Percentiles rank a stretch among this genome's conserved stretches.
These are phyloP conservation scores for Entamoeba invadens DNA, from an alignment of 208 protist genomes.

Conservation along the genomic window DNA sequence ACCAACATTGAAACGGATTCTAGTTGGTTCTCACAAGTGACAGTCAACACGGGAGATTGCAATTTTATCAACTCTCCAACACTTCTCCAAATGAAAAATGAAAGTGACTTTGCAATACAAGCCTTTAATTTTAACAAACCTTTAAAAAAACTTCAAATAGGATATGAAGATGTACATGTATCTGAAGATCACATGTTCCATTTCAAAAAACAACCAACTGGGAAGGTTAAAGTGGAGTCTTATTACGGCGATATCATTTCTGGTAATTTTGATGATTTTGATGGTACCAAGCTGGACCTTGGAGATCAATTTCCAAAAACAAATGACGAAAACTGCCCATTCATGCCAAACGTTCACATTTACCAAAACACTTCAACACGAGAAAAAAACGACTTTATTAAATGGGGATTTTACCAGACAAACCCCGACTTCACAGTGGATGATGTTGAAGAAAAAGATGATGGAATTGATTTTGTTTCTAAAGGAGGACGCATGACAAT, in stretches of 20 bases:
- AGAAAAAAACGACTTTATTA: not conserved
- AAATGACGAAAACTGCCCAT: not conserved
- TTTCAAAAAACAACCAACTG: no score
- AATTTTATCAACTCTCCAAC: not conserved
- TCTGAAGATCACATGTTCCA: not conserved
- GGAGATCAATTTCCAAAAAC: not conserved
- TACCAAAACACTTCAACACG: not conserved
- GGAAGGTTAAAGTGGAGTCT: no score
- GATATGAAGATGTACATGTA: not conserved
- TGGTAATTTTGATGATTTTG: not conserved
- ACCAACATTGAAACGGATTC: not conserved
- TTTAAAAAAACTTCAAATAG: not conserved
- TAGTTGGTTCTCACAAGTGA: not conserved
- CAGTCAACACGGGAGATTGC: not conserved
- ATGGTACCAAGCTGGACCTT: not conserved
- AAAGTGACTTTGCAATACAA: not conserved
- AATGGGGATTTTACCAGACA: not conserved
- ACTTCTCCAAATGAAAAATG: not conserved
- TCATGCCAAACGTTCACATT: not conserved
- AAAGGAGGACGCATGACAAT: not conserved
- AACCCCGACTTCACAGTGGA: not conserved
- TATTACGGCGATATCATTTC: not conserved
- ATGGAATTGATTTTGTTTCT: not conserved
- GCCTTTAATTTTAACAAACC: not conserved
- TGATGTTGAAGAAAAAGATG: not conserved